Percentiles rank a stretch among this genome's conserved stretches.
Evolutionary conservation across 75 land plant genomes (phyloP).

Genomic region (Selaginella moellendorffii): DNA sequence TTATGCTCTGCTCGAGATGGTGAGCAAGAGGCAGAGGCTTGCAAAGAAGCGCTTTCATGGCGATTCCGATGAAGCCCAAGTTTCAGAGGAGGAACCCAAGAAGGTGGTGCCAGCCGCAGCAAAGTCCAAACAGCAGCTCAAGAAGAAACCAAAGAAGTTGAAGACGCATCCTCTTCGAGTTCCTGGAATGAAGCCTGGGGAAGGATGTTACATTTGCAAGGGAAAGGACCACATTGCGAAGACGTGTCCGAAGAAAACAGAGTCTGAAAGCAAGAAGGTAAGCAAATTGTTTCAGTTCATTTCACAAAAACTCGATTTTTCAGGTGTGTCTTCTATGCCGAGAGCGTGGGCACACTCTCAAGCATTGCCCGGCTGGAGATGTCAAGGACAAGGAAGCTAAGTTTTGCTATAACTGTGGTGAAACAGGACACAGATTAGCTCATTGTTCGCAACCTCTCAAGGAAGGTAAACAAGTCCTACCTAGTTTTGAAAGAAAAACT

Average conservation of each 20-base stretch:
- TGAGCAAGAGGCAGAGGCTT: constrained; percentile 47
- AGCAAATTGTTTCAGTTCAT: constrained; percentile 1
- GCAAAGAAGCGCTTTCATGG: constrained; percentile 41
- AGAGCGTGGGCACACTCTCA: constrained; percentile 63
- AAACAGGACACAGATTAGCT: constrained; percentile 59
- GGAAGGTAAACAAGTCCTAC: constrained; percentile 74
- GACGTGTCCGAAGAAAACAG: constrained; percentile 54
- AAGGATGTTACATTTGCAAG: constrained; percentile 74
- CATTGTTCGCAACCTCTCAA: constrained; percentile 63
- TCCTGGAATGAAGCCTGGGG: constrained; percentile 87
- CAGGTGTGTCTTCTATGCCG: constrained; percentile 87
- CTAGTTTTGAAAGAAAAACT: too few relatives aligned
- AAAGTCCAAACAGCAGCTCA: constrained; percentile 1
- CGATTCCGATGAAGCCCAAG: not conserved
- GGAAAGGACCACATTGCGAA: constrained; percentile 69
- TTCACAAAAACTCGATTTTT: constrained; percentile 4
- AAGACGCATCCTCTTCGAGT: constrained; percentile 70
- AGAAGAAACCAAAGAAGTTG: constrained; percentile 10
- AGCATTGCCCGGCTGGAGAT: constrained; percentile 53
- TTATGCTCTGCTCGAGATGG: too few relatives aligned
- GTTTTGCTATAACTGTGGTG: constrained; percentile 84
- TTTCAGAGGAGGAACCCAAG: not conserved
- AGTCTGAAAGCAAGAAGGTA: constrained; percentile 68
- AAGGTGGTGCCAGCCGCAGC: constrained; percentile 3
- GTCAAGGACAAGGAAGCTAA: constrained; percentile 33